phyloP scores from a whole-genome alignment of 805 yeast genomes.

The Schwanniomyces sp. region DNA sequence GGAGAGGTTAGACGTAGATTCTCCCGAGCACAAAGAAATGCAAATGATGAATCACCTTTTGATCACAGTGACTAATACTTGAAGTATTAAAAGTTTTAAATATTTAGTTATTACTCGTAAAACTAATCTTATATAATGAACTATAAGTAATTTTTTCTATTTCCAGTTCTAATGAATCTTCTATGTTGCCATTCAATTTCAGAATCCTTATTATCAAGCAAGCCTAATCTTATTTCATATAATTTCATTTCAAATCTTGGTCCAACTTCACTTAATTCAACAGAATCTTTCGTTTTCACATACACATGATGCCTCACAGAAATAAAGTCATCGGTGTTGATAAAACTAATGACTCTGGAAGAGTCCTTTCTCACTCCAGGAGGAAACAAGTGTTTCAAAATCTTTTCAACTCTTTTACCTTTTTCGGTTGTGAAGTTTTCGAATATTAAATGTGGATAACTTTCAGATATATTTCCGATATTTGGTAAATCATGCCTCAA shows the following conservation, averaged over 20 bases:
- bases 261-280: slow-evolving; percentile 93
- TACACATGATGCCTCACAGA: slow-evolving; percentile 94
- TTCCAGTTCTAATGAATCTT: slow-evolving; percentile 92
- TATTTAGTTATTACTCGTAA: background rate
- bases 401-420: slow-evolving; percentile 78
- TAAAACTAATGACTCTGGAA: slow-evolving; percentile 89
- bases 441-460: slow-evolving; percentile 90
- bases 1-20: background rate
- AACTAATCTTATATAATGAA: background rate
- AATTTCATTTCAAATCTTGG: slow-evolving; percentile 98
- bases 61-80: background rate
- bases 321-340: slow-evolving; percentile 87
- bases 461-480: slow-evolving; percentile 86
- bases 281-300: slow-evolving; percentile 83
- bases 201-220: slow-evolving; percentile 92
- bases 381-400: slow-evolving; percentile 88
- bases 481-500: slow-evolving; percentile 88
- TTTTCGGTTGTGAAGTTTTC: slow-evolving; percentile 81
- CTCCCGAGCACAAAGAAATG: background rate
- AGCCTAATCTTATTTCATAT: slow-evolving; percentile 84
- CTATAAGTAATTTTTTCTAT: slow-evolving; percentile 80
- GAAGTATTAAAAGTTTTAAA: background rate
- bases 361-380: slow-evolving; percentile 94
- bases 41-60: background rate
- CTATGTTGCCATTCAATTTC: slow-evolving; percentile 97